Evolutionary conservation across 2,329 filamentous ascomycete genomes (phyloP).

Genomic region (Exophiala calicioides): DNA sequence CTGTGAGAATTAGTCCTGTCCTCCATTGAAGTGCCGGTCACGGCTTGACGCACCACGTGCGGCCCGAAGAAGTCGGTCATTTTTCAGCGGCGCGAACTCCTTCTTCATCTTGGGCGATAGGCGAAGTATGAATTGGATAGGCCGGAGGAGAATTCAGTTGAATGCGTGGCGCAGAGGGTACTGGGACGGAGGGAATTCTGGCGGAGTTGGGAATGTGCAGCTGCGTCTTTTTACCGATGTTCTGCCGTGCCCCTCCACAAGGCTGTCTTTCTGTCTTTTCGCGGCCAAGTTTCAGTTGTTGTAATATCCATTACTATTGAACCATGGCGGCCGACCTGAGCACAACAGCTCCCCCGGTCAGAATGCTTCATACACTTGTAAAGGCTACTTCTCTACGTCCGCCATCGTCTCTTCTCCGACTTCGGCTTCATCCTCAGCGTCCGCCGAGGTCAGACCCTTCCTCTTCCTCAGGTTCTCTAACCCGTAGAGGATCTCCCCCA

Average conservation of each 20-base stretch:
- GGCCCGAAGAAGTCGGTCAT: conserved; percentile 86
- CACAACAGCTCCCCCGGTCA: background rate
- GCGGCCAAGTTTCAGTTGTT: no score
- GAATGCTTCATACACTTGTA: conserved; percentile 1
- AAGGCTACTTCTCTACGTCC: conserved; percentile 1
- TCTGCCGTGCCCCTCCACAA: background rate
- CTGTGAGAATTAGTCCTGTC: conserved; percentile 38
- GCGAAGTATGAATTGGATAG: no score
- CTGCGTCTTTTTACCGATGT: background rate
- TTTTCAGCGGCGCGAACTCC: conserved; percentile 81
- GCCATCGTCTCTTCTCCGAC: conserved; percentile 8
- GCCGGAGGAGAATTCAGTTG: no score
- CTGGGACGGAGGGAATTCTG: background rate
- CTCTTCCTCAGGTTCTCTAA: conserved; percentile 45
- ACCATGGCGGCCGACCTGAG: background rate
- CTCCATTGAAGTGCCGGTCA: background rate
- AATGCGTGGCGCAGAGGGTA: no score
- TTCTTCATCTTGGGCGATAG: conserved; percentile 57
- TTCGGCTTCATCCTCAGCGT: conserved; percentile 26
- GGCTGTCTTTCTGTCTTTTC: no score
- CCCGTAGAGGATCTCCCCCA: conserved; percentile 38
- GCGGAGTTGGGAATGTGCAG: background rate
- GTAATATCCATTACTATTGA: no score
- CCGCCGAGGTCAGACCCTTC: conserved; percentile 13
- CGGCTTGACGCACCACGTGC: conserved; percentile 68